These are phyloP conservation scores for Rickenella mellea DNA, from an alignment of 768 basidiomycete species.

Conservation along the genomic window DNA sequence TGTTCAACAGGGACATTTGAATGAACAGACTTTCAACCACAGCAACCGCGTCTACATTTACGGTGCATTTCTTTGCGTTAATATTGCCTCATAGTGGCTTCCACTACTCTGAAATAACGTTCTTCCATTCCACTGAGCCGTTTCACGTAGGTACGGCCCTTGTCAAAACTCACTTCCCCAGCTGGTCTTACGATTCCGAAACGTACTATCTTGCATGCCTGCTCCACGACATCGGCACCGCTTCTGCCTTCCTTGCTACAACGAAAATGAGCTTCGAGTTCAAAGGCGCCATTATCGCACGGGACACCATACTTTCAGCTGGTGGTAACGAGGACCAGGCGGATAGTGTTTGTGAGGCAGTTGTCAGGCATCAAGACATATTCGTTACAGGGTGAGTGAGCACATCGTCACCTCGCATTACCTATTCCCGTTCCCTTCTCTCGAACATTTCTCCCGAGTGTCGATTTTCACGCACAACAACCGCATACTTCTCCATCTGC, in stretches of 20 bases:
- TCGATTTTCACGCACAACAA: no score
- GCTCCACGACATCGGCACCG: conserved; percentile 44
- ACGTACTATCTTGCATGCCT: conserved; percentile 43
- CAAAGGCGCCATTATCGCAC: conserved; percentile 43
- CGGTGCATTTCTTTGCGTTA: conserved; percentile 19
- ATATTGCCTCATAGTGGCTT: neutral
- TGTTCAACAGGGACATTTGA: conserved; percentile 28
- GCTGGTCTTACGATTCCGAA: conserved; percentile 37
- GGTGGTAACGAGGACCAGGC: conserved; percentile 40
- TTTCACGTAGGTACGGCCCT: conserved; percentile 35
- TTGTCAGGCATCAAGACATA: conserved; percentile 36
- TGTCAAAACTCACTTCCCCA: conserved; percentile 34
- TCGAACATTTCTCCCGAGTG: no score
- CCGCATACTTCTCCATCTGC: no score
- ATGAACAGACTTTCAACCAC: conserved; percentile 38
- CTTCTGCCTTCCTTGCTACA: conserved; percentile 34
- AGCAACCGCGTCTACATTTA: conserved; percentile 41
- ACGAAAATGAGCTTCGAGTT: conserved; percentile 52
- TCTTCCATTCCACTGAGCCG: neutral
- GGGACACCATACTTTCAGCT: conserved; percentile 33
- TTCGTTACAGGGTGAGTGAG: conserved; percentile 32
- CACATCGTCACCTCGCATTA: neutral
- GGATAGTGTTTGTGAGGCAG: conserved; percentile 42
- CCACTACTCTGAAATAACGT: neutral
- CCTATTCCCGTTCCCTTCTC: neutral